Conservation (phyloP, 306 rosid genomes). For the Quercus glauca region DNA sequence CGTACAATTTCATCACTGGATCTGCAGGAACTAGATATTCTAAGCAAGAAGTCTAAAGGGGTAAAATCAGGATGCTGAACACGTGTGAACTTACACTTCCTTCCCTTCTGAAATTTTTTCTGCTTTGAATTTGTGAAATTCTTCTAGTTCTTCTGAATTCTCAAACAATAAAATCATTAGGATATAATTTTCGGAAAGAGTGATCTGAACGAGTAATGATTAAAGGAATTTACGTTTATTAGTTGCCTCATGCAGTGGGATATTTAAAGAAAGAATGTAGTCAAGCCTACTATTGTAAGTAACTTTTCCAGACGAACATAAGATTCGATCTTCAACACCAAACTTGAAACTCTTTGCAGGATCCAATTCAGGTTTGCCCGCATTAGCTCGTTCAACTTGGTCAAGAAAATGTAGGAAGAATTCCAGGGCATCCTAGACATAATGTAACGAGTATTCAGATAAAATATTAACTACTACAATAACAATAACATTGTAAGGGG, state of each 20-base stretch:
- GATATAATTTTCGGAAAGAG: conserved; percentile 2
- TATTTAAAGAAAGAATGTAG: conserved; percentile 85
- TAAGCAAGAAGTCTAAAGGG: conserved; percentile 28
- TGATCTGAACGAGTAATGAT: conserved; percentile 11
- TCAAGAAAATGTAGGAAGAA: conserved; percentile 94
- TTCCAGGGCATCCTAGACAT: conserved; percentile 89
- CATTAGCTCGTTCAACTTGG: conserved; percentile 80
- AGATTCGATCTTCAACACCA: conserved; percentile 90
- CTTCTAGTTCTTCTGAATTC: conserved; percentile 74
- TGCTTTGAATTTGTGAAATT: conserved; percentile 70
- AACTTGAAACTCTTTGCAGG: conserved; percentile 90
- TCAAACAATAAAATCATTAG: conserved; percentile 31
- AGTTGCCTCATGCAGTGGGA: conserved; percentile 81
- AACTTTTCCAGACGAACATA: conserved; percentile 96
- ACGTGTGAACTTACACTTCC: conserved; percentile 68
- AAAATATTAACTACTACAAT: neutral
- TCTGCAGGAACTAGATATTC: conserved; percentile 44
- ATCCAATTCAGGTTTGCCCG: conserved; percentile 62
- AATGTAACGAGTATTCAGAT: conserved; percentile 18
- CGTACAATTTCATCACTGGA: conserved; percentile 76
- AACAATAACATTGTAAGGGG: neutral
- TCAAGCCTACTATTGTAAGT: conserved; percentile 82
- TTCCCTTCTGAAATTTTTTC: conserved; percentile 77
- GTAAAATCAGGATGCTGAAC: conserved; percentile 12
- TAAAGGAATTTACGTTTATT: conserved; percentile 60